Conservation (phyloP, 352 stramenopile genomes). For the Phytophthora pluvialis region DNA sequence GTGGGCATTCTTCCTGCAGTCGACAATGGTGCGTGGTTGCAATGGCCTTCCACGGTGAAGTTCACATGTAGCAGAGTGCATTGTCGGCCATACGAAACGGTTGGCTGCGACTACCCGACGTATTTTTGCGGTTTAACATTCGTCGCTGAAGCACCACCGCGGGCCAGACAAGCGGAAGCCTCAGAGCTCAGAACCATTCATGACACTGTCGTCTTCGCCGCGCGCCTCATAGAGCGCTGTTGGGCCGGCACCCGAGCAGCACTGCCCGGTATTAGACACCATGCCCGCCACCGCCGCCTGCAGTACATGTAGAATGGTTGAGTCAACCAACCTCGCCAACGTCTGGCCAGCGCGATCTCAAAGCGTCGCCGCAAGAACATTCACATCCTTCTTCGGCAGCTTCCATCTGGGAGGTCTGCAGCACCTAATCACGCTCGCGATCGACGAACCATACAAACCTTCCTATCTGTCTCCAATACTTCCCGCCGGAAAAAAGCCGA, state of each 20-base stretch:
- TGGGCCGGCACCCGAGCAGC: too few species aligned
- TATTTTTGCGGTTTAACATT: neutral
- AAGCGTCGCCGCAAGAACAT: slow-evolving; percentile 12
- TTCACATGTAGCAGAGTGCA: too few species aligned
- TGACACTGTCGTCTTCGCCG: too few species aligned
- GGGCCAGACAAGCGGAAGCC: neutral
- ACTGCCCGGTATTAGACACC: too few species aligned
- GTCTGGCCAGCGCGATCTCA: slow-evolving; percentile 2
- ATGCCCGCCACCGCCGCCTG: neutral
- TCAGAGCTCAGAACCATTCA: neutral
- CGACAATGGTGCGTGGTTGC: too few species aligned
- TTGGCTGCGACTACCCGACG: neutral
- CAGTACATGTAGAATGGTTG: slow-evolving; percentile 14
- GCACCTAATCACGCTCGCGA: neutral
- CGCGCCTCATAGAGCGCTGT: neutral
- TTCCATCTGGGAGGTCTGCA: neutral
- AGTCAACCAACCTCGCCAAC: slow-evolving; percentile 12
- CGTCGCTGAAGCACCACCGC: neutral
- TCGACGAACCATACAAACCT: neutral
- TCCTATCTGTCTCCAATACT: neutral
- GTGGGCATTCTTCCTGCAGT: too few species aligned
- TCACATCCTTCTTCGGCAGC: neutral
- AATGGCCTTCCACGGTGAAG: too few species aligned
- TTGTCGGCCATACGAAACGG: too few species aligned
- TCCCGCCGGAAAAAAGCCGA: slow-evolving; percentile 2